A percentile compares a stretch with the other conserved stretches of the same genome.
phyloP scores from a whole-genome alignment of 495 filamentous ascomycete genomes.

The Rhypophila decipiens region DNA sequence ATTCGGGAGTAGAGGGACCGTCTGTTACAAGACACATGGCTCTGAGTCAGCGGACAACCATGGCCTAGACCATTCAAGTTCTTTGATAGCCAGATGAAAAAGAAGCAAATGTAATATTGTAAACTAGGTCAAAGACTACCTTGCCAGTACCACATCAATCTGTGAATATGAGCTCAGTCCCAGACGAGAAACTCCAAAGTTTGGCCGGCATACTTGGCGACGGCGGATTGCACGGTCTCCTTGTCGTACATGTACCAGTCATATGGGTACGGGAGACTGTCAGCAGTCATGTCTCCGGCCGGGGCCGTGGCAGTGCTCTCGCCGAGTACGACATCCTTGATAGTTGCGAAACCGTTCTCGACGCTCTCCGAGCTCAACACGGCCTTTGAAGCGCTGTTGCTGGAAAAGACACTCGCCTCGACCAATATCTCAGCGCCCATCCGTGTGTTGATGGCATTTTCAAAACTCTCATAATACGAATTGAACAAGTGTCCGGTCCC shows the following conservation, averaged over 20 bases:
- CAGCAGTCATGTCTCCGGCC: neutral
- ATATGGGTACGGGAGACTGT: constrained; percentile 9
- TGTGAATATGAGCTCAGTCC: too few species aligned
- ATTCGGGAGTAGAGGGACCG: too few species aligned
- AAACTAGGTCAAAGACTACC: too few species aligned
- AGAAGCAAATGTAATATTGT: too few species aligned
- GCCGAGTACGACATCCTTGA: neutral
- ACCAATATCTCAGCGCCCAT: constrained; percentile 1
- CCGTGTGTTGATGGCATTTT: neutral
- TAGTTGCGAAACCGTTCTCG: neutral
- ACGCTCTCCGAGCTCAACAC: neutral
- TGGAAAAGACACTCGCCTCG: constrained; percentile 1
- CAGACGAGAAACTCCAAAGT: constrained; percentile 6
- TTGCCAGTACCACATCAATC: too few species aligned
- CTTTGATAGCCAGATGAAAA: too few species aligned
- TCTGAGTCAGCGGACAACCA: too few species aligned
- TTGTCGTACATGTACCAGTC: constrained; percentile 6
- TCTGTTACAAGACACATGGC: too few species aligned
- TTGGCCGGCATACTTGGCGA: constrained; percentile 4
- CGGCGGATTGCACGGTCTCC: neutral
- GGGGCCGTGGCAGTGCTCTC: neutral
- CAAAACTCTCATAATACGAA: constrained; percentile 8
- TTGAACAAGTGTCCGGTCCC: constrained; percentile 46
- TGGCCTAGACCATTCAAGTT: too few species aligned
- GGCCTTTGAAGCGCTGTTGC: neutral